Base-by-base conservation (phyloP, 352 stramenopile genomes). In the Globisporangium rhizosaccharum region DNA sequence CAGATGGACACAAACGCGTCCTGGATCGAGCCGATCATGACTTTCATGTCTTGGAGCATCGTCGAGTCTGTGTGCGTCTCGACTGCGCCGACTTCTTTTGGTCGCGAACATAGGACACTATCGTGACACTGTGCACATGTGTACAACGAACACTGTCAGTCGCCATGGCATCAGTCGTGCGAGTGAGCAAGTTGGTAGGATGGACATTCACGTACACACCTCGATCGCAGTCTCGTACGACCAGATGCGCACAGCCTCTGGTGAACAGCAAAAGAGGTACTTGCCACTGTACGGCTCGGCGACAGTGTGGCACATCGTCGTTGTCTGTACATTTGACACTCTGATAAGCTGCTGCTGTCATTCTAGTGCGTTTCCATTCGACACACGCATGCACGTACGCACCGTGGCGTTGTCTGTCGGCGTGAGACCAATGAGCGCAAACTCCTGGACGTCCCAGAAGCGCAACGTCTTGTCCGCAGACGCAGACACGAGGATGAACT, bases 381-480 rank as follows among this genome's bases (percentile, higher is more conserved):
- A 55, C 25, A 23, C 18, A 55, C 23, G 17, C 39, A 45, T 45
- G 17, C 26, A 20, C 49, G n/a, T 6, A 72, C 74, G 26, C 75
- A 92, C 82, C 56, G 69, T 77, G 2, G 83, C 67, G 17, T 82
- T 93, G 53, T 94, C 83, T 1, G 82, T 87, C 14, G 85, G 82
- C 2, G 85, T 93, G 50, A 91, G 75, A 11, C 83, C 83, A 26
- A 93, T 89, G 17, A 92, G 68, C 30, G 79, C 70, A 57, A 94
- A 91, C 33, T 88, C 75, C 59, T 94, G 82, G n/a, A 94, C 76
- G 42, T 94, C 83, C 83, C 83, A 94, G 56, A 93, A 90, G n/a
- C 83, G 75, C 42, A 93, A 62, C 7, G 82, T 93, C 61, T 80
- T 83, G 56, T 94, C 85, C 14, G 75, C 67, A 20, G 82, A 81